These are phyloP conservation scores for Candida schatavii DNA, from an alignment of 805 yeast species.

Conservation along the genomic window DNA sequence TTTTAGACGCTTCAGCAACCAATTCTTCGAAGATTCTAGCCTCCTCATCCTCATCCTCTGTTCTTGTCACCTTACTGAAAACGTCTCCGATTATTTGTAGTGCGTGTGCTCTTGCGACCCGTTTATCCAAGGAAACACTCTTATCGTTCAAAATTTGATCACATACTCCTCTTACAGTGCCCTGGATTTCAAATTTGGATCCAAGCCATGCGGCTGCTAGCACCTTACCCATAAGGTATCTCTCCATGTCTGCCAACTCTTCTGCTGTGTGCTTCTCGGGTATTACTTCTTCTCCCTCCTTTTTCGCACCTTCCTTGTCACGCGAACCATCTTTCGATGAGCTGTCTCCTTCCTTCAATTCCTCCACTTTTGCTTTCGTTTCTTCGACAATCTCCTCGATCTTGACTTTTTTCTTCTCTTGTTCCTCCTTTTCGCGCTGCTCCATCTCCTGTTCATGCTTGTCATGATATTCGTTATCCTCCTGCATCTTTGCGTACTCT, in stretches of 20 bases:
- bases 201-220: conserved; percentile 85
- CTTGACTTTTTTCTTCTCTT: conserved; percentile 10
- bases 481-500: conserved; percentile 67
- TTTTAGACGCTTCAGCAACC: conserved; percentile 48
- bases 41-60: conserved; percentile 70
- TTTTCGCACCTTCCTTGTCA: conserved; percentile 3
- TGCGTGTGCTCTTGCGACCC: conserved; percentile 62
- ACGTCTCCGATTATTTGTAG: conserved; percentile 61
- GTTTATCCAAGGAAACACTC: conserved; percentile 41
- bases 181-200: conserved; percentile 72
- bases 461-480: conserved; percentile 45
- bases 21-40: conserved; percentile 75
- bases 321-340: conserved; percentile 8
- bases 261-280: conserved; percentile 50
- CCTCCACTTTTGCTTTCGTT: conserved; percentile 17
- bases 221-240: conserved; percentile 73
- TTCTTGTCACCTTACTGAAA: conserved; percentile 56
- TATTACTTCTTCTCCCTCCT: conserved; percentile 13
- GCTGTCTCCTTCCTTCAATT: conserved; percentile 15
- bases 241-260: conserved; percentile 68
- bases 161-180: conserved; percentile 70
- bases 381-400: conserved; percentile 7
- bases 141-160: conserved; percentile 61
- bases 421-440: conserved; percentile 13
- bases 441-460: conserved; percentile 34